Base-by-base conservation (phyloP, 2,329 filamentous ascomycete species). In the Thielaviopsis punctulata region DNA sequence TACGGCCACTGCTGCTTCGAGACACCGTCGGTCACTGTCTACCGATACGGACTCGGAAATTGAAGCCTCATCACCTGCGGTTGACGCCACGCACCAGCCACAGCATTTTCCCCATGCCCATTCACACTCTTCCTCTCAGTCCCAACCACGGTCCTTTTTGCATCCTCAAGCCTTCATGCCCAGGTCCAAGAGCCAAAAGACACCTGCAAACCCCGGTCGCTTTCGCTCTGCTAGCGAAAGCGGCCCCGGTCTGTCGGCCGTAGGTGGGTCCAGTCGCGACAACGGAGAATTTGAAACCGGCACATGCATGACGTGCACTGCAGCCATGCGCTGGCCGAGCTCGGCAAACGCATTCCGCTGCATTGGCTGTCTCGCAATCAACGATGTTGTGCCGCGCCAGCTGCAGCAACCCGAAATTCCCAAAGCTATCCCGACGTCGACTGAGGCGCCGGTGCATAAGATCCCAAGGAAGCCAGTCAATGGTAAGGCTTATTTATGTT, bases 261-360 rank as follows among this genome's bases (percentile, higher is more conserved):
- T 15, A 12, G 30, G 30, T 1, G 25, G 41, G 13, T 39, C 41
- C 25, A 25, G 36, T 13, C 56, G 54, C 10, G 64, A 63, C 27
- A 69, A 63, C 57, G 77, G 73, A 58, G 78, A 86, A 58, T 77
- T 82, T 60, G 70, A 73, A 24, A 81, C 78, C 27, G 84, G 86
- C 21, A 80, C 78, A 59, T 95, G 88, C 63, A 88, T 90, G 77
- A 89, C 87, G 30, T 95, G 88, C 64, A 84, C 82, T 60, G 84
- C 83, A 52, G 77, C 80, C 52, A 82, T 93, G 57, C 76, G 83
- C 53, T 94, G 87, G 82, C 86, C 86, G 1, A 77, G 74, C 56
- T 77, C 82, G 51, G 67, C 88, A 56, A 76, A 76, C 33, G 76
- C 82, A 36, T 94, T 92, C 65, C 77, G 86, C 59, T 95, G 88